phyloP scores from a whole-genome alignment of 2,329 filamentous ascomycete species.

The Aspergillus transmontanensis region DNA sequence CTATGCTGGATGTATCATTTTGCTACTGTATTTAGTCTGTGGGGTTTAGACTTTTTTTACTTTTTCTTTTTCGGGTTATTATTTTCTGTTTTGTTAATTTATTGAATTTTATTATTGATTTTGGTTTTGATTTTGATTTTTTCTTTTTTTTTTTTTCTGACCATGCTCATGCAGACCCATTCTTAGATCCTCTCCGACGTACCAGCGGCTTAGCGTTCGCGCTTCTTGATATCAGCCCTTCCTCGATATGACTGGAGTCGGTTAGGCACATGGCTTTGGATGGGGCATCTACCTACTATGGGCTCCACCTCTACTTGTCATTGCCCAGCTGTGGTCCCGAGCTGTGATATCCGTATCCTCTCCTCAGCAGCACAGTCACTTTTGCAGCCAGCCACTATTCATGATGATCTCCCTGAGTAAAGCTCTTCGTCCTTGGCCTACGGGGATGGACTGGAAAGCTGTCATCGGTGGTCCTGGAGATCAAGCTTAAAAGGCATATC shows the following conservation, averaged over 20 bases:
- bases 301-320: constrained; percentile 28
- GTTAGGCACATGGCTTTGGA: constrained; percentile 20
- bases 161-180: constrained; percentile 1
- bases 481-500: constrained; percentile 28
- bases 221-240: constrained; percentile 13
- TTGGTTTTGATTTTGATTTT: not conserved
- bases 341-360: constrained; percentile 26
- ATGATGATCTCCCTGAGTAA: constrained; percentile 28
- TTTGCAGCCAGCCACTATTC: constrained; percentile 32
- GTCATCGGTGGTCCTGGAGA: constrained; percentile 13
- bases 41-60: constrained; percentile 1
- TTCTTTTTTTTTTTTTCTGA: not conserved
- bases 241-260: constrained; percentile 11
- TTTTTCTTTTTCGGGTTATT: not conserved
- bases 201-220: constrained; percentile 22
- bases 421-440: constrained; percentile 13
- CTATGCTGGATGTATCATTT: constrained; percentile 8
- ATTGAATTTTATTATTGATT: not conserved
- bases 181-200: constrained; percentile 4
- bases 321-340: constrained; percentile 31
- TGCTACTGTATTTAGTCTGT: constrained; percentile 6
- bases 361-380: constrained; percentile 26
- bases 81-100: too few relatives aligned
- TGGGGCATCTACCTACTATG: constrained; percentile 15
- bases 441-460: constrained; percentile 7